These are phyloP conservation scores for Erodium moschatum DNA, from an alignment of 441 rosid genomes.

Conservation along the genomic window DNA sequence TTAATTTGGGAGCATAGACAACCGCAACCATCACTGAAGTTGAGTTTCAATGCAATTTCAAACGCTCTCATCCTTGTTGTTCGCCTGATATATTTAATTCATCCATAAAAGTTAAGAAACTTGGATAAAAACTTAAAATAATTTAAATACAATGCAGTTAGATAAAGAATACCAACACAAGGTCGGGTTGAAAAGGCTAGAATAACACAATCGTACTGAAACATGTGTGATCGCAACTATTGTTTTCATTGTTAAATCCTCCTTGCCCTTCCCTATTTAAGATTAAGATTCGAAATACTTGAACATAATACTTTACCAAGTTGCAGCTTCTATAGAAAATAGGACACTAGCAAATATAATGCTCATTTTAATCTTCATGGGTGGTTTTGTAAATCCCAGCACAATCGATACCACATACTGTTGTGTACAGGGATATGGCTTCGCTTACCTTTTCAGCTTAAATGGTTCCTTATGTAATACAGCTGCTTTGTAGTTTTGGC, in stretches of 20 bases:
- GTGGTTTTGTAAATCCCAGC: neutral
- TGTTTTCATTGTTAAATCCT: neutral
- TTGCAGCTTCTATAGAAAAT: conserved; percentile 1
- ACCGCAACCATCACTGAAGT: conserved; percentile 74
- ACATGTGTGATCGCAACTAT: neutral
- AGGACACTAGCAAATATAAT: neutral
- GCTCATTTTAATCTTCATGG: neutral
- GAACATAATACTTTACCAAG: neutral
- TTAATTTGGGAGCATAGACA: conserved; percentile 45
- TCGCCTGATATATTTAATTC: conserved; percentile 43
- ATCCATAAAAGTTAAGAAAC: neutral
- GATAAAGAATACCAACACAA: neutral
- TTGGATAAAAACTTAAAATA: neutral
- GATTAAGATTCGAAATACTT: neutral
- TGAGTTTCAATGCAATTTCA: conserved; percentile 54
- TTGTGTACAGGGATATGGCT: neutral
- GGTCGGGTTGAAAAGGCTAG: neutral
- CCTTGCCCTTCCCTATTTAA: neutral
- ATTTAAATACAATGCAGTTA: neutral
- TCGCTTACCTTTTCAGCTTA: conserved; percentile 56
- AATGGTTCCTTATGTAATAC: conserved; percentile 62
- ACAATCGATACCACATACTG: neutral
- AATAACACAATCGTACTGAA: neutral
- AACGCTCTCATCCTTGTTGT: conserved; percentile 50
- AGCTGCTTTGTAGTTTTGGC: conserved; percentile 60